A percentile compares a stretch with the other conserved stretches of the same genome.
These are phyloP conservation scores for Neophaeococcomyces aloes DNA, from an alignment of 2,329 filamentous ascomycete species.

Conservation along the genomic window DNA sequence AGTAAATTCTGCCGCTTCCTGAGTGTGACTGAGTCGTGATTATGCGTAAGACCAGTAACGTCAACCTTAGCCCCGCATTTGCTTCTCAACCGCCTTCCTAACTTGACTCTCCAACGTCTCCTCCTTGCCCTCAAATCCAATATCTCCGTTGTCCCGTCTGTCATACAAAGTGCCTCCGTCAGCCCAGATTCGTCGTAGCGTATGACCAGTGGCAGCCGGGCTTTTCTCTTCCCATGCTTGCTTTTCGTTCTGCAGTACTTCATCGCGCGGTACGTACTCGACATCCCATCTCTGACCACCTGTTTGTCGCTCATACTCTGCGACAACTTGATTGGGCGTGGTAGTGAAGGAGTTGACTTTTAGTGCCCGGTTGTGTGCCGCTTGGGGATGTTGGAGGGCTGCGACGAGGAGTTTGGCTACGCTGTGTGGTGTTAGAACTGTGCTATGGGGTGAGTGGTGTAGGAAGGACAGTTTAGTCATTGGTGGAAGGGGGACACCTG, in stretches of 20 bases:
- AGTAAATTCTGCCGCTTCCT: too few relatives aligned
- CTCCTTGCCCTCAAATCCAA: conserved; percentile 31
- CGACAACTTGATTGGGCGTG: conserved; percentile 50
- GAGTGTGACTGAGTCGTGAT: too few relatives aligned
- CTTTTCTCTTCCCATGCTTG: conserved; percentile 46
- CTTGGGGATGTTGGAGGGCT: conserved; percentile 47
- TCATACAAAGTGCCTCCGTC: conserved; percentile 62
- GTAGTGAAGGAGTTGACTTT: conserved; percentile 62
- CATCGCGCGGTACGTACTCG: conserved; percentile 42
- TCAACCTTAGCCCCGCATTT: conserved; percentile 4
- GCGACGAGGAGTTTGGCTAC: conserved; percentile 57
- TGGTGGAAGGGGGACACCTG: too few relatives aligned
- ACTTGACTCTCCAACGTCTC: conserved; percentile 16
- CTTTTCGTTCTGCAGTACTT: conserved; percentile 47
- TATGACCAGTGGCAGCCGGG: conserved; percentile 45
- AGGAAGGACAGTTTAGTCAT: too few relatives aligned
- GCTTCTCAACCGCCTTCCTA: conserved; percentile 14
- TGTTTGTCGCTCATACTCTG: conserved; percentile 59
- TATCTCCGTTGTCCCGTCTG: conserved; percentile 45
- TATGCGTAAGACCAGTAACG: too few relatives aligned
- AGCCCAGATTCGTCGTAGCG: conserved; percentile 61
- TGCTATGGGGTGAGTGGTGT: conserved; percentile 37
- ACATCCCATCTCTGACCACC: conserved; percentile 43
- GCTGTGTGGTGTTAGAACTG: conserved; percentile 49
- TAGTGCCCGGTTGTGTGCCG: conserved; percentile 45